Percentiles rank a stretch among this genome's conserved stretches.
Evolutionary conservation across 1,139 yeast species (phyloP).

Genomic region (Sugiyamaella grinbergsii): DNA sequence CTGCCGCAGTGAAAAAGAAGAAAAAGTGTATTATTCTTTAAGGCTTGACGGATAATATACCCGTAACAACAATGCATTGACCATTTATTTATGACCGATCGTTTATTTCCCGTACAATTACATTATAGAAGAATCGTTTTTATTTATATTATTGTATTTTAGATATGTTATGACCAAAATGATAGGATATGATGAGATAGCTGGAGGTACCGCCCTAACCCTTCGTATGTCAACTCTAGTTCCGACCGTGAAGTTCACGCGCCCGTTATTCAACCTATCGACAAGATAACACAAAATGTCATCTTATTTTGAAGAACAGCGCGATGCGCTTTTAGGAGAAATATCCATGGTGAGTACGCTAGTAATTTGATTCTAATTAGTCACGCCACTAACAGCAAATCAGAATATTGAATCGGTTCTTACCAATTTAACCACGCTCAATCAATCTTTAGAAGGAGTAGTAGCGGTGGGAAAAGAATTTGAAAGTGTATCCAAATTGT

Average conservation of each 20-base stretch:
- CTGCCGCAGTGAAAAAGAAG: constrained; percentile 5
- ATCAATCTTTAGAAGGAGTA: constrained; percentile 53
- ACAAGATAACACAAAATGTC: neutral
- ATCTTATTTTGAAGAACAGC: constrained; percentile 47
- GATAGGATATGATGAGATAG: neutral
- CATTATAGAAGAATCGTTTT: neutral
- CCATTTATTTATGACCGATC: neutral
- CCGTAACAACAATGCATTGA: neutral
- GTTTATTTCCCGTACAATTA: neutral
- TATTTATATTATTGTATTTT: neutral
- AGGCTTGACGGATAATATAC: constrained; percentile 1
- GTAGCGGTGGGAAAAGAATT: constrained; percentile 59
- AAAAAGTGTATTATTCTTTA: constrained; percentile 14
- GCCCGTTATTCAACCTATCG: neutral
- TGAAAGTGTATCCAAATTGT: constrained; percentile 52
- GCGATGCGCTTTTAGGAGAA: constrained; percentile 48
- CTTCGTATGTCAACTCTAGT: neutral
- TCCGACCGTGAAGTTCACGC: neutral
- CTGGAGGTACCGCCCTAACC: neutral
- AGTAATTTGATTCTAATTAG: neutral
- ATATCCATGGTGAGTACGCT: constrained; percentile 40
- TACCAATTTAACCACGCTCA: constrained; percentile 52
- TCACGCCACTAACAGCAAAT: constrained; percentile 10
- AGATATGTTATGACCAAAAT: neutral
- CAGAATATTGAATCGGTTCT: constrained; percentile 54